These are phyloP conservation scores for Blepharisma japonicum DNA, from an alignment of 73 alveolate genomes.

Conservation along the genomic window DNA sequence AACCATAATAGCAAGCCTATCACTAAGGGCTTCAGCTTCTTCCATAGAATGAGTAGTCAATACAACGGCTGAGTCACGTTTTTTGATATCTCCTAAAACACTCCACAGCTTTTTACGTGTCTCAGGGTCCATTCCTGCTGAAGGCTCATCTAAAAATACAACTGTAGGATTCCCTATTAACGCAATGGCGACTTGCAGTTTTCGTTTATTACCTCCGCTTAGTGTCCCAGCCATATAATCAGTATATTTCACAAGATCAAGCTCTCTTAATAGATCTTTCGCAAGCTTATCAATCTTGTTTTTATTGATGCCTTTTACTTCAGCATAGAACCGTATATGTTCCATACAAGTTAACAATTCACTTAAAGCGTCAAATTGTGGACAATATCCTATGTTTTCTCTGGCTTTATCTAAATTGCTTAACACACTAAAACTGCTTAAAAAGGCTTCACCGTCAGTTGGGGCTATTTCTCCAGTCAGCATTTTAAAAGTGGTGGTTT, in stretches of 20 bases:
- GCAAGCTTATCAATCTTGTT: conserved; percentile 58
- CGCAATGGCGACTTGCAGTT: conserved; percentile 97
- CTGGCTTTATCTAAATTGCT: conserved; percentile 74
- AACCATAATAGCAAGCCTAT: conserved; percentile 79
- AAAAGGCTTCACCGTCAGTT: conserved; percentile 80
- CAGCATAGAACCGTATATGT: conserved; percentile 88
- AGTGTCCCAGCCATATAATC: conserved; percentile 53
- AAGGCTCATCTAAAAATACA: conserved; percentile 97
- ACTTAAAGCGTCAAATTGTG: conserved; percentile 93
- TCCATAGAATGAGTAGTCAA: conserved; percentile 86
- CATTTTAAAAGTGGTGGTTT: conserved; percentile 94
- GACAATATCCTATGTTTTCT: conserved; percentile 94
- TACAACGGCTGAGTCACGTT: conserved; percentile 49
- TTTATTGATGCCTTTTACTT: conserved; percentile 84
- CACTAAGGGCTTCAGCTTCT: conserved; percentile 84
- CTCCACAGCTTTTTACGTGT: not conserved
- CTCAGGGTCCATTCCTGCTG: conserved; percentile 97
- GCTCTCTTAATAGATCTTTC: conserved; percentile 71
- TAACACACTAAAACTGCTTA: conserved; percentile 77
- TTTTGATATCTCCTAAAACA: not conserved
- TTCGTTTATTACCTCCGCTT: conserved; percentile 97
- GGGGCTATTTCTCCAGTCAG: conserved; percentile 91
- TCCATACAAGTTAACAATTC: conserved; percentile 92
- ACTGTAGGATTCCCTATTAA: conserved; percentile 98
- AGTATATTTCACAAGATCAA: conserved; percentile 71